phyloP scores from a whole-genome alignment of 768 basidiomycete genomes.

The Naganishia vishniacii region DNA sequence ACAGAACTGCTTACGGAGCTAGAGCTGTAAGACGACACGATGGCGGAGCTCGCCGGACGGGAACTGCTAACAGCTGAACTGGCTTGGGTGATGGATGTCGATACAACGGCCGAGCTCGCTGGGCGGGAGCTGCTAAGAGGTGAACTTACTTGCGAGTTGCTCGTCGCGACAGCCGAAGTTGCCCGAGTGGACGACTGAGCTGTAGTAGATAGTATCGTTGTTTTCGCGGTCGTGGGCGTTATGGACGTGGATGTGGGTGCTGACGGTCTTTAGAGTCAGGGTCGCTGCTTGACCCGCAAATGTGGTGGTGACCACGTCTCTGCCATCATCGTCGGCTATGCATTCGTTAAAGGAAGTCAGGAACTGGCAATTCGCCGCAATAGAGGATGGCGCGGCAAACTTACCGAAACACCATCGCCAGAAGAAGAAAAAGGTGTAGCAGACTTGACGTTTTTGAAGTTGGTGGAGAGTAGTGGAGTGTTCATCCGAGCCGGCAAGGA shows the following conservation, averaged over 20 bases:
- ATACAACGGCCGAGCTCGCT: too few species aligned
- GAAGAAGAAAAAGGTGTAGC: slow-evolving; percentile 6
- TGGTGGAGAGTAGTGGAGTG: neutral
- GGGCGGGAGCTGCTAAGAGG: too few species aligned
- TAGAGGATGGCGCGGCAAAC: too few species aligned
- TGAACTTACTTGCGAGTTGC: too few species aligned
- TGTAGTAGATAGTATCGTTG: neutral
- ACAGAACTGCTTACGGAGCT: too few species aligned
- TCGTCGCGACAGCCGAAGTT: too few species aligned
- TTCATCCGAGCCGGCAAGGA: neutral
- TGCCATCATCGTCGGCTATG: slow-evolving; percentile 1
- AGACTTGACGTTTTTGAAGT: slow-evolving; percentile 7
- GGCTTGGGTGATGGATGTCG: too few species aligned
- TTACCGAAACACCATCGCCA: slow-evolving; percentile 16
- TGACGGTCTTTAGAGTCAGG: neutral
- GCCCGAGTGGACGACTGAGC: neutral
- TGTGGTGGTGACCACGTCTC: neutral
- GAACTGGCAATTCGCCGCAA: too few species aligned
- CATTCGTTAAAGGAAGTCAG: too few species aligned
- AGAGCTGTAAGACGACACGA: too few species aligned
- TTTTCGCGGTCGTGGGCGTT: neutral
- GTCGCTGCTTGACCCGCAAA: slow-evolving; percentile 2
- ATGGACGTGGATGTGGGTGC: neutral
- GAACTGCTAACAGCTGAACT: too few species aligned
- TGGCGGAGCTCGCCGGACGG: too few species aligned